Conservation (phyloP, 2,329 filamentous ascomycete genomes). For the Gyromitra esculenta region DNA sequence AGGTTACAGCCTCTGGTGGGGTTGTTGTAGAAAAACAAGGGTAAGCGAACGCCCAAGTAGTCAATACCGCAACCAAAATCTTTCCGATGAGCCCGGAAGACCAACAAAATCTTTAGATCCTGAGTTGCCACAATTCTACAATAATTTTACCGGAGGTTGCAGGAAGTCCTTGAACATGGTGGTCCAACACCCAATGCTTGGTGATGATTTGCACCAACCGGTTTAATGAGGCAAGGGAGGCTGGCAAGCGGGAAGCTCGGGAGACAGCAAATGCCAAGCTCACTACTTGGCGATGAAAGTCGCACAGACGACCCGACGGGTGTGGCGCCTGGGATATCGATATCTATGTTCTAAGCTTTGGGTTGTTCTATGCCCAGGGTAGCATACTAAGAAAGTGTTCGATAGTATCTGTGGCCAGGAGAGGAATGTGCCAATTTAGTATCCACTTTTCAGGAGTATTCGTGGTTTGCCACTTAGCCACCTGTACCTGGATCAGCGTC, state of each 20-base stretch:
- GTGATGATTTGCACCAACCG: neutral
- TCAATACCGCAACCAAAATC: too few species aligned
- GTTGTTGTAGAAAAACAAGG: too few species aligned
- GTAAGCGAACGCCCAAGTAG: too few species aligned
- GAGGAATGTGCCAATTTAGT: conserved; percentile 1
- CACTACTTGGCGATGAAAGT: neutral
- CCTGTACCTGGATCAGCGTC: neutral
- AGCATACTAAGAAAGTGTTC: neutral
- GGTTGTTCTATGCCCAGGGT: conserved; percentile 1
- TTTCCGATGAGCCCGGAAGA: too few species aligned
- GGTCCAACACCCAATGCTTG: neutral
- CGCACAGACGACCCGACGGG: conserved; percentile 16
- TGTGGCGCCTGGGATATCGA: conserved; percentile 26
- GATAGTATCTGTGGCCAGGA: conserved; percentile 1
- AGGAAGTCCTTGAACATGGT: neutral
- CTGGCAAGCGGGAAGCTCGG: conserved; percentile 13
- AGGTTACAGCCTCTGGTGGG: too few species aligned
- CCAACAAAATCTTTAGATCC: too few species aligned
- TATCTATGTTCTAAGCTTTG: conserved; percentile 12
- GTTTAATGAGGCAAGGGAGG: conserved; percentile 13
- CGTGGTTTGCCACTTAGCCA: conserved; percentile 14
- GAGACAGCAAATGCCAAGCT: conserved; percentile 9
- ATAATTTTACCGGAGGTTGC: neutral
- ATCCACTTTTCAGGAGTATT: conserved; percentile 17
- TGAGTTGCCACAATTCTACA: too few species aligned